Conservation (phyloP, 2,329 filamentous ascomycete genomes). For the Phaeosphaeriaceae sp. region DNA sequence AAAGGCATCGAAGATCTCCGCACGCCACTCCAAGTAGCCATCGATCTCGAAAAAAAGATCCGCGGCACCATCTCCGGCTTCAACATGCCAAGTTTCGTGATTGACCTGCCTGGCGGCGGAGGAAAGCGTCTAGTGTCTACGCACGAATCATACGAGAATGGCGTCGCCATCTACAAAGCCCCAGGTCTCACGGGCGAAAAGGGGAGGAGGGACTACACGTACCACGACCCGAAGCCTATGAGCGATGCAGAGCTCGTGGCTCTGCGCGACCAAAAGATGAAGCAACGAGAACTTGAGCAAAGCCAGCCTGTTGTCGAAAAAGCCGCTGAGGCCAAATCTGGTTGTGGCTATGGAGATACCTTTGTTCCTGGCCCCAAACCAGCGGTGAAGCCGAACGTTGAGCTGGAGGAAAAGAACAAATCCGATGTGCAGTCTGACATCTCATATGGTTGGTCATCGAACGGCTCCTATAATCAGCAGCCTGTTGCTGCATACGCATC, state of each 20-base stretch:
- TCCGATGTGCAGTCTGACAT: not conserved
- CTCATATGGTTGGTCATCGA: not conserved
- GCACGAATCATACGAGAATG: slow-evolving; percentile 62
- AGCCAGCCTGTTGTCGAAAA: not conserved
- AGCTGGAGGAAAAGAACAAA: not conserved
- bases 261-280: not conserved
- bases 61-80: slow-evolving; percentile 69
- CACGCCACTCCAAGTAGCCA: slow-evolving; percentile 65
- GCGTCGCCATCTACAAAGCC: slow-evolving; percentile 63
- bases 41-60: slow-evolving; percentile 64
- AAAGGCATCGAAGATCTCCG: slow-evolving; percentile 67
- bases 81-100: slow-evolving; percentile 67
- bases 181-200: slow-evolving; percentile 59
- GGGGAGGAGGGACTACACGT: slow-evolving; percentile 57
- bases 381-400: not conserved
- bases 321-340: not conserved
- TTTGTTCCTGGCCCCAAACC: not conserved
- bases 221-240: slow-evolving; percentile 59
- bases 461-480: not conserved
- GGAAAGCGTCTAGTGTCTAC: slow-evolving; percentile 67
- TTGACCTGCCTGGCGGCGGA: slow-evolving; percentile 69
- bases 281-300: not conserved
- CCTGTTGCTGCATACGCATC: not conserved
- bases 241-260: not conserved
- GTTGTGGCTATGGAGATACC: not conserved